Evolutionary conservation across 192 early-diverging fungal genomes (phyloP).

Genomic region (Neocallimastix lanati): DNA sequence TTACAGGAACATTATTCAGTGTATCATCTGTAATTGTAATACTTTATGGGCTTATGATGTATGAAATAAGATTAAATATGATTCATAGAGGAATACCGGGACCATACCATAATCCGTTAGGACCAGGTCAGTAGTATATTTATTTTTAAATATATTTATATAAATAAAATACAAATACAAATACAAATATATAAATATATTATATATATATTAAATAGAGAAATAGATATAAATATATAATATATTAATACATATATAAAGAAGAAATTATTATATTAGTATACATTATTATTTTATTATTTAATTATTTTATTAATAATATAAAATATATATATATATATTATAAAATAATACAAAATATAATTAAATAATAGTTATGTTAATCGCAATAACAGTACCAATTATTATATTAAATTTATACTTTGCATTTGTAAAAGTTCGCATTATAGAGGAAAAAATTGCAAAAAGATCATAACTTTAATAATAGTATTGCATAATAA

Average conservation of each 20-base stretch:
- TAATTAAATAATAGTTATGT: not conserved
- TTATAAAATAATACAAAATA: too few species aligned
- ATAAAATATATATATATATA: too few species aligned
- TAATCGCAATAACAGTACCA: not conserved
- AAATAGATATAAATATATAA: not conserved
- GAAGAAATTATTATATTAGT: too few species aligned
- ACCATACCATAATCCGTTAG: not conserved
- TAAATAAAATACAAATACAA: too few species aligned
- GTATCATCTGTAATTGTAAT: not conserved
- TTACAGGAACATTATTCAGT: not conserved
- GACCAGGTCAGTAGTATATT: not conserved
- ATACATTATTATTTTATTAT: too few species aligned
- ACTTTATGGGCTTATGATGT: not conserved
- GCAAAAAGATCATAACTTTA: not conserved
- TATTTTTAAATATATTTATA: too few species aligned
- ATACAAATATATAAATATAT: too few species aligned
- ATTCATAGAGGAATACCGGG: not conserved
- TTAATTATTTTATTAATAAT: too few species aligned
- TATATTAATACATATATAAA: not conserved
- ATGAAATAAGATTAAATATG: not conserved
- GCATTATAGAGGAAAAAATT: not conserved
- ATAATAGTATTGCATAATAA: too few species aligned
- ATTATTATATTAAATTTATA: not conserved
- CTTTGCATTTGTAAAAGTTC: not conserved
- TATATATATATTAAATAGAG: too few species aligned